phyloP scores from a whole-genome alignment of 441 rosid genomes.

The Croton setiger region DNA sequence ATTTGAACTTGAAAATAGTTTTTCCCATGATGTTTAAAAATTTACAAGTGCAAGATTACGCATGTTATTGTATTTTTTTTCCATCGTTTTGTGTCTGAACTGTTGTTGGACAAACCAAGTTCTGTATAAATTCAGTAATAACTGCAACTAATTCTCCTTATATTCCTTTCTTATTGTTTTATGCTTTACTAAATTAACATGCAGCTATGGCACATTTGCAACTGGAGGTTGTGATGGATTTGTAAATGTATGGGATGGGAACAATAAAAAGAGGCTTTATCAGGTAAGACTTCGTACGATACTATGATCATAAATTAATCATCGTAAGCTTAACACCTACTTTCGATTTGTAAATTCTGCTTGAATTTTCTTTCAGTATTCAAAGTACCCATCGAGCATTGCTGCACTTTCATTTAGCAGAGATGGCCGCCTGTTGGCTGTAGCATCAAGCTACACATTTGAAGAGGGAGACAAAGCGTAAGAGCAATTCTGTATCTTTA shows the following conservation, averaged over 20 bases:
- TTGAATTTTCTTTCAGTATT: conserved; percentile 78
- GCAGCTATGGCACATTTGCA: conserved; percentile 97
- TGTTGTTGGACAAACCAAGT: no score
- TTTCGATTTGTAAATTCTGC: no score
- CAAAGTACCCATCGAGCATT: conserved; percentile 85
- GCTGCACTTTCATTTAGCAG: conserved; percentile 93
- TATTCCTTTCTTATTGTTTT: background rate
- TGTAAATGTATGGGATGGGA: conserved; percentile 94
- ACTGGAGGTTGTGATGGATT: conserved; percentile 99
- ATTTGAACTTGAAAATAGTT: no score
- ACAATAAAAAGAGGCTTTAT: conserved; percentile 95
- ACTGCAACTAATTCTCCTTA: background rate
- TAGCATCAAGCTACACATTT: conserved; percentile 95
- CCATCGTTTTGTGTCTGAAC: no score
- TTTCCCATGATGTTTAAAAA: no score
- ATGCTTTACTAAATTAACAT: conserved; percentile 11
- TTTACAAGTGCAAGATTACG: no score
- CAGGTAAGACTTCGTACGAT: conserved; percentile 46
- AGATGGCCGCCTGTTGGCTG: conserved; percentile 92
- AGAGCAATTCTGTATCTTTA: conserved; percentile 17
- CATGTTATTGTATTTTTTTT: no score
- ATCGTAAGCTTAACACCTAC: no score
- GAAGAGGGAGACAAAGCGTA: conserved; percentile 98
- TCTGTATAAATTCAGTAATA: background rate
- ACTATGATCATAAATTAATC: background rate